These are phyloP conservation scores for Vaccinium corymbosum DNA, from an alignment of 148 eudicot genomes.

Conservation along the genomic window DNA sequence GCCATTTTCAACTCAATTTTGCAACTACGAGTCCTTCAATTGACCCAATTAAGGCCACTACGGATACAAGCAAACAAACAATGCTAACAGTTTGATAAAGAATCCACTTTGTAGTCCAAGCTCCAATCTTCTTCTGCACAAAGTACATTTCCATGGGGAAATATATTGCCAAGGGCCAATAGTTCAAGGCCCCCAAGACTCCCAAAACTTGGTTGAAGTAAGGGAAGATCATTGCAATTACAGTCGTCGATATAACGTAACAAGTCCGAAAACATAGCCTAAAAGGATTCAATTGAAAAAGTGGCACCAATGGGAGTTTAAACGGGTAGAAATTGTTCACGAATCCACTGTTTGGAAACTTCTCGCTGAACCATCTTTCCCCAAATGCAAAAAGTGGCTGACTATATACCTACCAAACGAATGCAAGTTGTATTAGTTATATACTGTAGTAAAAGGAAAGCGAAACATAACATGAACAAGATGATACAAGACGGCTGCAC, in stretches of 20 bases:
- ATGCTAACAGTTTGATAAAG: conserved; percentile 38
- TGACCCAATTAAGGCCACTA: conserved; percentile 54
- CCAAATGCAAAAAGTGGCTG: conserved; percentile 44
- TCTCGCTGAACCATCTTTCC: conserved; percentile 39
- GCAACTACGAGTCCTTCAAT: conserved; percentile 51
- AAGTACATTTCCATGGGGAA: conserved; percentile 72
- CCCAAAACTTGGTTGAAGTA: conserved; percentile 59
- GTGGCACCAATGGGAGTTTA: conserved; percentile 35
- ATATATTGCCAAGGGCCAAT: conserved; percentile 63
- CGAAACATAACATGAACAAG: neutral
- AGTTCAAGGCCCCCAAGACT: conserved; percentile 49
- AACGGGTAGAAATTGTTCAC: conserved; percentile 30
- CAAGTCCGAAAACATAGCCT: conserved; percentile 45
- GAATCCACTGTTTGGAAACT: conserved; percentile 35
- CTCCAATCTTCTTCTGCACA: conserved; percentile 40
- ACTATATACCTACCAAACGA: conserved; percentile 33
- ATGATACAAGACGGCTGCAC: conserved; percentile 21
- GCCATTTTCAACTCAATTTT: conserved; percentile 30
- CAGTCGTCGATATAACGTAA: conserved; percentile 44
- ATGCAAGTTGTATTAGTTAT: neutral
- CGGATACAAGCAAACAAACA: conserved; percentile 36
- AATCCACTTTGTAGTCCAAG: conserved; percentile 45
- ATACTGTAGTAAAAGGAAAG: neutral
- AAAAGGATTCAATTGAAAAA: conserved; percentile 35
- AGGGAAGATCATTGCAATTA: conserved; percentile 41